Evolutionary conservation across 495 filamentous ascomycete species (phyloP), one percentile per base, ranked within the genome.

Genomic region (Lophiostoma macrostomum): DNA sequence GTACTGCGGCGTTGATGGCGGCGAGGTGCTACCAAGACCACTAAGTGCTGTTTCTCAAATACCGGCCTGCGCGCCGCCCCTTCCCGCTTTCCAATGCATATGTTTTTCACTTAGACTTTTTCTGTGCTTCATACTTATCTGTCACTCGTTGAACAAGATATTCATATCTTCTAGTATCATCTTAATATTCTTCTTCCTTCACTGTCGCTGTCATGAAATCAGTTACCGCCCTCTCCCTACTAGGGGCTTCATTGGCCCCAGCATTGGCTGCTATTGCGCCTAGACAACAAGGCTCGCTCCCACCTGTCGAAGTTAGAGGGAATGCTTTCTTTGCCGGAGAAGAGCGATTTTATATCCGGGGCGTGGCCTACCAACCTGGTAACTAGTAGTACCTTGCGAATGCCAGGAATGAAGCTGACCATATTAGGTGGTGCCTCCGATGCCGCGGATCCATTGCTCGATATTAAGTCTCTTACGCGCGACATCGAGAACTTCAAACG

Each of bases 291-390:
- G 61, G 59, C 11, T 55, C 38, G 19, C 53, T 74, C n/a, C 64
- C 69, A 16, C 60, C 67, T 13, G 71, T 77, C 12, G 65, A 58
- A 4, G 69, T 74, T n/a, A 69, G 69, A 59, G 74, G 74, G 38
- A 77, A 77, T 65, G 74, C 91, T 34, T 95, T 96, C 79, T 96
- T 89, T 74, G 76, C 85, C 65, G 89, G 87, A 43, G 69, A 79
- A 52, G 71, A 82, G 5, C 83, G 91, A 48, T 97, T 95, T 79
- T 96, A 96, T 69, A 80, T 97, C 41, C 86, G 90, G 36, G 91
- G 91, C 66, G 84, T 97, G 53, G 91, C 95, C 74, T 96, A 95
- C 71, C 90, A 95, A 67, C 90, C 90, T 37, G 90, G 66, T 69
- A 53, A 13, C 42, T 38, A 24, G 6, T n/a, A 6, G 7, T 19